Evolutionary conservation across 805 yeast species (phyloP).

Genomic region (Henningerozyma blattae): DNA sequence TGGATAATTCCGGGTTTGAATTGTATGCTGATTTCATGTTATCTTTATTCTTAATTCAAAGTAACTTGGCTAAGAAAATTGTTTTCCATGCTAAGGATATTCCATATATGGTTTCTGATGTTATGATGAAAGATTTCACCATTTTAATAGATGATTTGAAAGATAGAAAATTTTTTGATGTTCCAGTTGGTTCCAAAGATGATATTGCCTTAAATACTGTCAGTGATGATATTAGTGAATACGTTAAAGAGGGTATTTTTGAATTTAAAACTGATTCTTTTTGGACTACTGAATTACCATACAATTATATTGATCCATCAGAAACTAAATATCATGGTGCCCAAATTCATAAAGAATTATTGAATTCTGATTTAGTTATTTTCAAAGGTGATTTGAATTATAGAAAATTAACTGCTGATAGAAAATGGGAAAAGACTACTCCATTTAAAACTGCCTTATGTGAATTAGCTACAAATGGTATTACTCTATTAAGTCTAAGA

Average conservation of each 20-base stretch:
- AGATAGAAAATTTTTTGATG: slow-evolving; percentile 38
- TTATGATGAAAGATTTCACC: slow-evolving; percentile 70
- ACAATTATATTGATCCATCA: slow-evolving; percentile 49
- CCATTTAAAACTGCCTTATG: slow-evolving; percentile 63
- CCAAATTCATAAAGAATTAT: slow-evolving; percentile 47
- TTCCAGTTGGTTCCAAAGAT: slow-evolving; percentile 15
- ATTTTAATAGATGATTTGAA: slow-evolving; percentile 44
- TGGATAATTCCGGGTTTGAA: slow-evolving; percentile 94
- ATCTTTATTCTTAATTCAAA: slow-evolving; percentile 55
- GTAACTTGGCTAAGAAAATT: slow-evolving; percentile 50
- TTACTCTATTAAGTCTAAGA: slow-evolving; percentile 66
- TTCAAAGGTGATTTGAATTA: slow-evolving; percentile 96
- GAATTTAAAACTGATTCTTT: slow-evolving; percentile 50
- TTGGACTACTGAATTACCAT: slow-evolving; percentile 78
- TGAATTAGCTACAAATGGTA: slow-evolving; percentile 46
- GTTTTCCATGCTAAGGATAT: slow-evolving; percentile 79
- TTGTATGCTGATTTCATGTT: slow-evolving; percentile 73
- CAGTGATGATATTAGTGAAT: slow-evolving; percentile 32
- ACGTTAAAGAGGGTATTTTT: slow-evolving; percentile 36
- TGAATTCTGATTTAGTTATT: slow-evolving; percentile 56
- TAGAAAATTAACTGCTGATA: slow-evolving; percentile 85
- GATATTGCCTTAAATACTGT: slow-evolving; percentile 35
- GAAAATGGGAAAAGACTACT: slow-evolving; percentile 76
- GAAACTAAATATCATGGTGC: slow-evolving; percentile 43
- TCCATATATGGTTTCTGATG: slow-evolving; percentile 98